Evolutionary conservation across 1,284 basidiomycete species (phyloP).

Genomic region (Leccinum proliferum): DNA sequence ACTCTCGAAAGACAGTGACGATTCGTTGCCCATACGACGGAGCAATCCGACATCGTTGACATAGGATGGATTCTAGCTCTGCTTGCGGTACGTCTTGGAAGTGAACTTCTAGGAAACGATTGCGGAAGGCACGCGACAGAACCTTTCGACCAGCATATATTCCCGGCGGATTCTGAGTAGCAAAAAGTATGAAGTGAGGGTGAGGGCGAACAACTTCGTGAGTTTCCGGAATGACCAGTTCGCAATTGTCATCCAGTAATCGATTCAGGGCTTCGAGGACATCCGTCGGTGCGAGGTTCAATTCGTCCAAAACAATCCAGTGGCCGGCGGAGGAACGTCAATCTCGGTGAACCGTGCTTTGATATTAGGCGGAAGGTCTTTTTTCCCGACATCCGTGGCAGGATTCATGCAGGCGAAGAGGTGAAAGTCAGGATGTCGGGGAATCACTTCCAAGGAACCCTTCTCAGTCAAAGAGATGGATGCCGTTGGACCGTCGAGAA

Average conservation of each 20-base stretch:
- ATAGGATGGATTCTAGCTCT: slow-evolving; percentile 92
- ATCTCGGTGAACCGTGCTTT: slow-evolving; percentile 94
- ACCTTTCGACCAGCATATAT: slow-evolving; percentile 97
- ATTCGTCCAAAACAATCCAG: slow-evolving; percentile 98
- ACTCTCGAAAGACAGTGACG: slow-evolving; percentile 88
- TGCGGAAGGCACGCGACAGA: slow-evolving; percentile 93
- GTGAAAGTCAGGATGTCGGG: slow-evolving; percentile 92
- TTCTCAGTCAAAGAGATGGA: slow-evolving; percentile 94
- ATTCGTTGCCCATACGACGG: slow-evolving; percentile 91
- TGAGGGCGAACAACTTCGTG: slow-evolving; percentile 94
- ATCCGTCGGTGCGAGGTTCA: slow-evolving; percentile 97
- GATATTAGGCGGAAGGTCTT: slow-evolving; percentile 89
- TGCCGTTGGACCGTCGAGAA: slow-evolving; percentile 81
- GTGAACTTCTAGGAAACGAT: slow-evolving; percentile 98
- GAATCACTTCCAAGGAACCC: slow-evolving; percentile 87
- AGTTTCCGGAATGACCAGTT: slow-evolving; percentile 94
- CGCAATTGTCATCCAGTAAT: slow-evolving; percentile 95
- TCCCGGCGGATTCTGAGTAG: slow-evolving; percentile 97
- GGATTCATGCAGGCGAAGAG: slow-evolving; percentile 99
- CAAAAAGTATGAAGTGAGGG: slow-evolving; percentile 97
- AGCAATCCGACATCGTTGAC: slow-evolving; percentile 84
- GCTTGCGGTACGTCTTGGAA: slow-evolving; percentile 95
- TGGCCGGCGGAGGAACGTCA: slow-evolving; percentile 94
- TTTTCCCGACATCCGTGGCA: slow-evolving; percentile 98
- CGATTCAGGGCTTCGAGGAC: slow-evolving; percentile 98